Percentiles rank a stretch among this genome's conserved stretches.
Evolutionary conservation across 345 rosid genomes (phyloP).

Genomic region (Lumnitzera littorea): DNA sequence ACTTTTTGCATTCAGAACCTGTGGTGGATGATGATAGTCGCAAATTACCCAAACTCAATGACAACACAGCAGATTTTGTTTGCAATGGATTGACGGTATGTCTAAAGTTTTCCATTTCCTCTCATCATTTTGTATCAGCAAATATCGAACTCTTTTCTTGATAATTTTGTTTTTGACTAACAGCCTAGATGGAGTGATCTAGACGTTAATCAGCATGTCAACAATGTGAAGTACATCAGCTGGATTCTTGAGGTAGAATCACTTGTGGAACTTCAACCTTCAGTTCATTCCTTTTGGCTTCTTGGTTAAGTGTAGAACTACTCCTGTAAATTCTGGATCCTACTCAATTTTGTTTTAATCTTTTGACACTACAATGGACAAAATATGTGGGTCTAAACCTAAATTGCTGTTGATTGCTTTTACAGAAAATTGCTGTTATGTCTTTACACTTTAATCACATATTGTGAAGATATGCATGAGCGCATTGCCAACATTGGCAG

Average conservation of each 20-base stretch:
- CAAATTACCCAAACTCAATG: constrained; percentile 75
- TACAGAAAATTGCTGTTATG: no score
- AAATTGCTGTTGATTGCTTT: no score
- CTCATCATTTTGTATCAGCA: neutral
- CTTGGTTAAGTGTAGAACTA: neutral
- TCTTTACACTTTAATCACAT: no score
- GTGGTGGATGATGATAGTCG: constrained; percentile 76
- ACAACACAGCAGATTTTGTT: constrained; percentile 63
- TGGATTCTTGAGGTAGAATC: constrained; percentile 87
- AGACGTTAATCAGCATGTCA: constrained; percentile 97
- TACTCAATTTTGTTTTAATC: neutral
- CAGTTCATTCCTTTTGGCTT: neutral
- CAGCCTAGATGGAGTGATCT: constrained; percentile 98
- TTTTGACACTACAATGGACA: neutral
- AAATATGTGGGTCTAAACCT: no score
- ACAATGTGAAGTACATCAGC: constrained; percentile 92
- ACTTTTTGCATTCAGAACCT: constrained; percentile 66
- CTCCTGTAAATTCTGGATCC: no score
- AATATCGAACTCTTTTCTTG: neutral
- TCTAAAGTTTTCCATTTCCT: neutral
- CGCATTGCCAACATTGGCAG: no score
- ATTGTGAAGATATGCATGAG: no score
- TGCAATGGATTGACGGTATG: constrained; percentile 80
- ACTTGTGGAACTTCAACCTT: neutral
- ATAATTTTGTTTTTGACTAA: constrained; percentile 9